Percentiles rank a stretch among this genome's conserved stretches.
Evolutionary conservation across 164 flowering plant species (phyloP).

Genomic region (Vitis rupestris): DNA sequence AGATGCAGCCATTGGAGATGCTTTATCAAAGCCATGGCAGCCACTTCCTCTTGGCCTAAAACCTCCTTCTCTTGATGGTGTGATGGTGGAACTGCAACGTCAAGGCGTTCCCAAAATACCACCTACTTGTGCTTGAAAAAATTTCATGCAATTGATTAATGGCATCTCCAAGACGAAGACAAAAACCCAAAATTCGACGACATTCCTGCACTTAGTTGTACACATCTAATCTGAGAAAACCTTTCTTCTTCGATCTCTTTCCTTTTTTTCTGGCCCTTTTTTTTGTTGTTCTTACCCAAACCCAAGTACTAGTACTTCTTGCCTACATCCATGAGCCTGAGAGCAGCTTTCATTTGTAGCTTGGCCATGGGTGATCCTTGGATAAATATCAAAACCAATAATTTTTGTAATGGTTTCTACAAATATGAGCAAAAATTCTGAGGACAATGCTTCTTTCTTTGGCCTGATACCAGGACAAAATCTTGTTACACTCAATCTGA

Average conservation of each 20-base stretch:
- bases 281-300: not conserved
- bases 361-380: too few relatives aligned
- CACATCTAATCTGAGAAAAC: conserved; percentile 6
- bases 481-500: too few relatives aligned
- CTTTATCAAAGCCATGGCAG: conserved; percentile 80
- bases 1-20: conserved; percentile 88
- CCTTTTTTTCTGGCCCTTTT: not conserved
- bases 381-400: too few relatives aligned
- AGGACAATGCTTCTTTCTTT: too few relatives aligned
- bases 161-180: not conserved
- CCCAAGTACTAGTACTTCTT: too few relatives aligned
- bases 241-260: not conserved
- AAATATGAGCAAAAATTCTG: too few relatives aligned
- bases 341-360: too few relatives aligned
- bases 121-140: conserved; percentile 34
- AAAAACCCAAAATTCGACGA: conserved; percentile 29
- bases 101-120: conserved; percentile 83
- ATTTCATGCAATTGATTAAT: not conserved
- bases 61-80: conserved; percentile 79
- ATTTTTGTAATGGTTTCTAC: too few relatives aligned
- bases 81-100: conserved; percentile 69
- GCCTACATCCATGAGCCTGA: too few relatives aligned
- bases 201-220: conserved; percentile 15
- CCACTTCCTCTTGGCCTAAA: conserved; percentile 96
- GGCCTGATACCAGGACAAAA: too few relatives aligned